Percentiles rank a stretch among this genome's conserved stretches.
Conservation (phyloP, 2,329 filamentous ascomycete species). For the Penicillium polonicum region DNA sequence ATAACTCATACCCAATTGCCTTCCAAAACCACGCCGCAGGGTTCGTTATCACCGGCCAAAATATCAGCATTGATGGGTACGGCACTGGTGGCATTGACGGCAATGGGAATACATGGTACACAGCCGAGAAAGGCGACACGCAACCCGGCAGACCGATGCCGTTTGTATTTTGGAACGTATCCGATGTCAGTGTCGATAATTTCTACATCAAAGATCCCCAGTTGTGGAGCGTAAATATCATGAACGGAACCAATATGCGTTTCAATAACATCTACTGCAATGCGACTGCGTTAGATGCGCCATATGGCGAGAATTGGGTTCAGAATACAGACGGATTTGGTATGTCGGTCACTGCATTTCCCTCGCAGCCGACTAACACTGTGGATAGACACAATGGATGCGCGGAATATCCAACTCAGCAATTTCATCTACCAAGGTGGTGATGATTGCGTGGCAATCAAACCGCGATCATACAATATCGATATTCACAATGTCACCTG, state of each 20-base stretch:
- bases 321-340: conserved; percentile 59
- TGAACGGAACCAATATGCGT: conserved; percentile 56
- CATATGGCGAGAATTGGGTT: conserved; percentile 55
- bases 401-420: conserved; percentile 49
- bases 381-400: conserved; percentile 53
- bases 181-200: conserved; percentile 54
- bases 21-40: conserved; percentile 59
- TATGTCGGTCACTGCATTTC: conserved; percentile 7
- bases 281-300: conserved; percentile 51
- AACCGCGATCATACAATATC: conserved; percentile 62
- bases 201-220: conserved; percentile 54
- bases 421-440: conserved; percentile 58
- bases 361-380: background rate
- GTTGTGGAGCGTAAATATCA: conserved; percentile 57
- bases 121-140: conserved; percentile 47
- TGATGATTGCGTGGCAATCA: conserved; percentile 62
- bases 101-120: conserved; percentile 57
- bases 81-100: conserved; percentile 55
- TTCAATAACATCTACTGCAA: conserved; percentile 54
- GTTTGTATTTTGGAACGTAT: conserved; percentile 59
- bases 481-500: conserved; percentile 55
- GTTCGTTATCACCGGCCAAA: conserved; percentile 52
- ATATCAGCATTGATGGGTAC: conserved; percentile 54
- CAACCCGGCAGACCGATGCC: conserved; percentile 56
- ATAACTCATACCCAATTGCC: conserved; percentile 52